Base-by-base conservation (phyloP, 75 land plant genomes). In the Sequoiadendron giganteum region DNA sequence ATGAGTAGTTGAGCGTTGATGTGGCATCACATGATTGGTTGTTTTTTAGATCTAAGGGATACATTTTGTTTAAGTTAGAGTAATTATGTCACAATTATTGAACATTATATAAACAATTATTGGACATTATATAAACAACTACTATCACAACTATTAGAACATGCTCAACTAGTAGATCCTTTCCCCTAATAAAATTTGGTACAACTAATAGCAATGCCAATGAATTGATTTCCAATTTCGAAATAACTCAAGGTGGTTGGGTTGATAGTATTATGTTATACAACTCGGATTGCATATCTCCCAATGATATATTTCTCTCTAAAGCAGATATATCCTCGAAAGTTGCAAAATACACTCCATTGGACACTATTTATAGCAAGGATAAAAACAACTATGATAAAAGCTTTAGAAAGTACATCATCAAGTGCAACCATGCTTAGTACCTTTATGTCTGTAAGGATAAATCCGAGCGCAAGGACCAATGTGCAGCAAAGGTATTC, bases 271-370 rank as follows among this genome's bases (percentile, higher is more conserved):
- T 70, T 4, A 5, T 54, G 4, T 47, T 88, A 56, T 88, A 93
- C 21, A 93, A 89, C 89, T 88, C 87, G 1, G 92, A 91, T 0
- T 90, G 92, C 19, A 88, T 91, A 40, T 84, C 89, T 11, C 89
- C 90, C 1, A 92, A 91, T 1, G 90, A 88, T 21, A 89, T 93
- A 52, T 93, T 93, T 90, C 91, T 93, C 56, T 89, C 92, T 39
- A 90, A 85, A n/a, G 92, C 88, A 28, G 34, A 42, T 34, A 34
- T 55, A 25, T 58, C 61, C 2, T 8, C 89, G 82, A 38, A 87
- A 65, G 36, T 79, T 86, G 7, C 40, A 10, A 58, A 40, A 19
- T 16, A 36, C 38, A 70, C 61, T 30, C 70, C 88, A 72, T 78
- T 82, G 86, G 32, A 42, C 3, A 89, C 88, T 43, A 45, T 86